Base-by-base conservation (phyloP, 2,329 filamentous ascomycete genomes). In the Ustilaginoidea virens region DNA sequence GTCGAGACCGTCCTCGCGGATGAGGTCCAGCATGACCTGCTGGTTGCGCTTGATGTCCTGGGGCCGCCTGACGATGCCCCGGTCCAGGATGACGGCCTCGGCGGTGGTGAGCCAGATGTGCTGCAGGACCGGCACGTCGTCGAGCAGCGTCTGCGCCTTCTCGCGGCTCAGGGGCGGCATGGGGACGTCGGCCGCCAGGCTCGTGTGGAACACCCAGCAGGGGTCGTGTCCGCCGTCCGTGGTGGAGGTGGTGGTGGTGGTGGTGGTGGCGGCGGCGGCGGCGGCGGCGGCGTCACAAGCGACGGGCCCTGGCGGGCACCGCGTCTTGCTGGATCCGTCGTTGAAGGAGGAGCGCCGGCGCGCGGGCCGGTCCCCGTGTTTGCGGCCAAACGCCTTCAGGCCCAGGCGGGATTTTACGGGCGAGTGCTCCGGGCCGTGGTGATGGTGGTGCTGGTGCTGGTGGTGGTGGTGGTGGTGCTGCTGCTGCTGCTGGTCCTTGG, bases 41-140 rank as follows among this genome's bases (percentile, higher is more conserved):
- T 64, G 66, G 32, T 75, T 75, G 23, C 71, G 61, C 43, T 71
- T 72, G 38, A 77, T 77, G 35, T 75, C 67, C 33, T 66, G 55
- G 0, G 68, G 53, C 14, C 65, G 56, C 33, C 63, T 55, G 5
- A 77, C 71, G 29, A 77, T 67, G 18, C 58, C 60, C 19, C 70
- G 57, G 28, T 74, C 60, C 5, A 76, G 49, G 18, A 77, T 71
- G 21, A 74, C 44, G 4, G 69, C 66, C 42, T 77, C 72, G 12
- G 72, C 72, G 1, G 71, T 74, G 14, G 61, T 55, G n/a, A 64
- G 48, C 71, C 72, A 77, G 21, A 77, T 66, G 28, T 71, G 60
- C 34, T 71, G 66, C 17, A 77, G 43, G 5, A 58, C 52, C 1
- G 69, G 71, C 9, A 75, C 52, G 36, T 76, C 70, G 1, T 57